Evolutionary conservation across 2,329 filamentous ascomycete genomes (phyloP).

Genomic region (Hypomyces rosellus): DNA sequence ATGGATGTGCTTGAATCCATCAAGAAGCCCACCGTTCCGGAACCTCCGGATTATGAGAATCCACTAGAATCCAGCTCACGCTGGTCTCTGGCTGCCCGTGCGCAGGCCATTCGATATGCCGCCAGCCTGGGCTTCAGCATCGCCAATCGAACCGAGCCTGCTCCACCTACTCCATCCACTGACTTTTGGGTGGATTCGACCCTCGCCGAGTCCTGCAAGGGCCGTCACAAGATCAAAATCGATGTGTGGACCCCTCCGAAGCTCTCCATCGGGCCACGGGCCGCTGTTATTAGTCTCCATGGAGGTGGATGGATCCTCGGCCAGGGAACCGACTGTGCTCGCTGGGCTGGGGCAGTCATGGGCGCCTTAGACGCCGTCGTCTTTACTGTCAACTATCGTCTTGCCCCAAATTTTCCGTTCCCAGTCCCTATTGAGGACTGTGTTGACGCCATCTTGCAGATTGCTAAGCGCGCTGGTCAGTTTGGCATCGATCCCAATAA

Average conservation of each 20-base stretch:
- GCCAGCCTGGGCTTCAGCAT: slow-evolving; percentile 38
- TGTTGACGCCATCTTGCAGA: slow-evolving; percentile 56
- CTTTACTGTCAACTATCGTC: slow-evolving; percentile 61
- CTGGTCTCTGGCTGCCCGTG: slow-evolving; percentile 37
- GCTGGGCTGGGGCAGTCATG: slow-evolving; percentile 51
- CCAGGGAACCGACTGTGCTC: slow-evolving; percentile 55
- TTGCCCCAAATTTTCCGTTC: slow-evolving; percentile 59
- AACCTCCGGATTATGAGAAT: slow-evolving; percentile 36
- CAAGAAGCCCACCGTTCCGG: slow-evolving; percentile 24
- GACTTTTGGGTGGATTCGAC: slow-evolving; percentile 39
- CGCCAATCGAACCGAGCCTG: slow-evolving; percentile 35
- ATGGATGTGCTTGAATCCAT: slow-evolving; percentile 23
- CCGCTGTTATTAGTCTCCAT: slow-evolving; percentile 60
- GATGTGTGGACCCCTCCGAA: slow-evolving; percentile 41
- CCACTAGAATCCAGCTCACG: slow-evolving; percentile 37
- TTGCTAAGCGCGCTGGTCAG: slow-evolving; percentile 49
- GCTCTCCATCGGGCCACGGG: slow-evolving; percentile 30
- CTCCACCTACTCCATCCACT: slow-evolving; percentile 31
- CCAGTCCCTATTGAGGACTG: slow-evolving; percentile 60
- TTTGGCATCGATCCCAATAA: slow-evolving; percentile 50
- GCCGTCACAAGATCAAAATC: slow-evolving; percentile 36
- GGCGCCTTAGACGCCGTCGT: slow-evolving; percentile 50
- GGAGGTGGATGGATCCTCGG: slow-evolving; percentile 62
- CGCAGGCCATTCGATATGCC: slow-evolving; percentile 38
- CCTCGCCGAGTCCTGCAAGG: slow-evolving; percentile 28